Evolutionary conservation across 352 stramenopile species (phyloP).

Genomic region (Pythium sp.): DNA sequence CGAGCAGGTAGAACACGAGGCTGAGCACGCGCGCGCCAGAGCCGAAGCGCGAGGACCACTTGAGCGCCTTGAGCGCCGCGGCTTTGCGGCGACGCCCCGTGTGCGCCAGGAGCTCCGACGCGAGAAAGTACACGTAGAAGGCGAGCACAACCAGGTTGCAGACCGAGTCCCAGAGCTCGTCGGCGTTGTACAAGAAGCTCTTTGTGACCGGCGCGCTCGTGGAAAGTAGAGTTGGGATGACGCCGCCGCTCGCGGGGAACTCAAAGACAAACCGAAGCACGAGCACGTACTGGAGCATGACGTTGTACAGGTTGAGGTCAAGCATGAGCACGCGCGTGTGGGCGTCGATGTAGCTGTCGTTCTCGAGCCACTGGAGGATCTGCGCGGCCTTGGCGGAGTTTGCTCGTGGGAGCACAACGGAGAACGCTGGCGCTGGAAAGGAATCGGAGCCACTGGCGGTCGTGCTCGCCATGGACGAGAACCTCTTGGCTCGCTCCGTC

Average conservation of each 20-base stretch:
- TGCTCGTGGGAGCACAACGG: slow-evolving; percentile 30
- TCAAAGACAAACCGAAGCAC: slow-evolving; percentile 47
- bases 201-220: slow-evolving; percentile 35
- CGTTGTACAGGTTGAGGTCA: slow-evolving; percentile 49
- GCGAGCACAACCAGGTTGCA: slow-evolving; percentile 29
- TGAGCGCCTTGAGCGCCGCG: slow-evolving; percentile 17
- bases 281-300: slow-evolving; percentile 39
- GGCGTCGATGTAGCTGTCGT: slow-evolving; percentile 33
- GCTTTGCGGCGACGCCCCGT: slow-evolving; percentile 23
- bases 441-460: slow-evolving; percentile 18
- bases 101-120: slow-evolving; percentile 36
- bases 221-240: slow-evolving; percentile 23
- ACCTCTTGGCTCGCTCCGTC: slow-evolving; percentile 29
- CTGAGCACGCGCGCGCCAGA: slow-evolving; percentile 28
- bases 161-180: slow-evolving; percentile 26
- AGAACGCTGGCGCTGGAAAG: slow-evolving; percentile 44
- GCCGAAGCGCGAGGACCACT: slow-evolving; percentile 30
- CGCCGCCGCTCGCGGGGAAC: slow-evolving; percentile 39
- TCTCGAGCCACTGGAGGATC: slow-evolving; percentile 27
- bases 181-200: slow-evolving; percentile 35
- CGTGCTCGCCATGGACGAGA: slow-evolving; percentile 33
- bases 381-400: slow-evolving; percentile 16
- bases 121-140: slow-evolving; percentile 49
- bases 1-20: slow-evolving; percentile 33
- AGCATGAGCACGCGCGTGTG: slow-evolving; percentile 42